A percentile compares a stretch with the other conserved stretches of the same genome.
Conservation (phyloP, 2,329 filamentous ascomycete species). For the Ambrosiella beaveri region DNA sequence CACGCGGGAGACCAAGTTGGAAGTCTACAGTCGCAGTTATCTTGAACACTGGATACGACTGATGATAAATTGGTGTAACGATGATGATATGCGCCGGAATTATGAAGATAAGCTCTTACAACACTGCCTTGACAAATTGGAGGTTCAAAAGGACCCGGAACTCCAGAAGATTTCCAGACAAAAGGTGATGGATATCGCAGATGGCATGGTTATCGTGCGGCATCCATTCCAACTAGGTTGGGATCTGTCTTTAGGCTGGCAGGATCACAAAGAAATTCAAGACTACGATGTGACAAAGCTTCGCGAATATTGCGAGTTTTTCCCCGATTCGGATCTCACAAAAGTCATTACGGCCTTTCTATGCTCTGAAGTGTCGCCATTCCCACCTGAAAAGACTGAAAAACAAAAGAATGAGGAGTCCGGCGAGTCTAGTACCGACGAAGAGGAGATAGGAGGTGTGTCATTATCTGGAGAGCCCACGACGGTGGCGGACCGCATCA, state of each 20-base stretch:
- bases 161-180: conserved; percentile 54
- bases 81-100: conserved; percentile 66
- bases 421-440: conserved; percentile 32
- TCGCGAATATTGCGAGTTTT: conserved; percentile 64
- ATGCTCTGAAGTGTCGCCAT: conserved; percentile 69
- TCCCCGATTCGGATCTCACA: conserved; percentile 66
- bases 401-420: conserved; percentile 17
- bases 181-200: conserved; percentile 58
- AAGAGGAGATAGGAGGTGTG: conserved; percentile 39
- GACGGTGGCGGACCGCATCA: conserved; percentile 59
- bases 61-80: conserved; percentile 75
- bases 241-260: conserved; percentile 82
- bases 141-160: conserved; percentile 44
- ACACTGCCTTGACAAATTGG: conserved; percentile 61
- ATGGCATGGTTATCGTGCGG: conserved; percentile 91
- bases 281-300: conserved; percentile 66
- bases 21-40: conserved; percentile 59
- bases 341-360: conserved; percentile 72
- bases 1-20: conserved; percentile 69
- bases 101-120: conserved; percentile 84
- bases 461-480: conserved; percentile 39
- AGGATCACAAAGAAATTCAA: conserved; percentile 56
- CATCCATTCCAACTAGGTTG: conserved; percentile 81
- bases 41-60: conserved; percentile 68
- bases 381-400: conserved; percentile 30